A percentile compares a stretch with the other conserved stretches of the same genome.
These are phyloP conservation scores for Epipyxis sp. DNA, from an alignment of 108 stramenopile genomes.

Conservation along the genomic window DNA sequence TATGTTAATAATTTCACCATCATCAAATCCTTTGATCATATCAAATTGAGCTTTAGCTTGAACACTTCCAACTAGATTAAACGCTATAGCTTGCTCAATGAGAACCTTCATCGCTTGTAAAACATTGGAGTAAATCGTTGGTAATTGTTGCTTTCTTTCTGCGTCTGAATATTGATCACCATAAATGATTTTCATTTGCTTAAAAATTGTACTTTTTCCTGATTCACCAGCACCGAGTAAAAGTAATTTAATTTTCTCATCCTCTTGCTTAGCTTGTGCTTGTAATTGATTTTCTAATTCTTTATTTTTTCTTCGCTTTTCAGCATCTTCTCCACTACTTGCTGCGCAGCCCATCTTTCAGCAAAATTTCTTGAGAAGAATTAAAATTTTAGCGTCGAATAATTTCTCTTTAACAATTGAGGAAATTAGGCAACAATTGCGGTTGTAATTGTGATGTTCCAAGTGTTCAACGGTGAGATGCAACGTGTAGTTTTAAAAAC, in stretches of 20 bases:
- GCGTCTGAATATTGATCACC: constrained; percentile 45
- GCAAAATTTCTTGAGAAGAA: too few relatives aligned
- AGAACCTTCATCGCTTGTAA: constrained; percentile 55
- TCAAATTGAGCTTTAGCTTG: constrained; percentile 45
- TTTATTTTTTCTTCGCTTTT: constrained; percentile 14
- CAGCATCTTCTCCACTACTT: not conserved
- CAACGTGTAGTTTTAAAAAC: too few relatives aligned
- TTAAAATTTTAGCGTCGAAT: too few relatives aligned
- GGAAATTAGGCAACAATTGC: too few relatives aligned
- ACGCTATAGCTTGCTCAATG: constrained; percentile 44
- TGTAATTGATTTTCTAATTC: not conserved
- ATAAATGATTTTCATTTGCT: constrained; percentile 71
- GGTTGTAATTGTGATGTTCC: too few relatives aligned
- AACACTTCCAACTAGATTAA: not conserved
- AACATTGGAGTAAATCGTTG: constrained; percentile 53
- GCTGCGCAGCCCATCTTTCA: not conserved
- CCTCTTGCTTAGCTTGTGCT: constrained; percentile 34
- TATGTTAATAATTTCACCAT: constrained; percentile 46
- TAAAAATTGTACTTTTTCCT: constrained; percentile 96
- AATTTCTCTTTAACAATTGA: too few relatives aligned
- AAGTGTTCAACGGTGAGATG: too few relatives aligned
- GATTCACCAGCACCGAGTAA: constrained; percentile 96
- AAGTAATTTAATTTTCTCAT: constrained; percentile 84
- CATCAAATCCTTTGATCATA: constrained; percentile 40
- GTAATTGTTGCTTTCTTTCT: constrained; percentile 49